These are phyloP conservation scores for Diplosphaera chodatii DNA, from an alignment of 139 green algal species.

Conservation along the genomic window DNA sequence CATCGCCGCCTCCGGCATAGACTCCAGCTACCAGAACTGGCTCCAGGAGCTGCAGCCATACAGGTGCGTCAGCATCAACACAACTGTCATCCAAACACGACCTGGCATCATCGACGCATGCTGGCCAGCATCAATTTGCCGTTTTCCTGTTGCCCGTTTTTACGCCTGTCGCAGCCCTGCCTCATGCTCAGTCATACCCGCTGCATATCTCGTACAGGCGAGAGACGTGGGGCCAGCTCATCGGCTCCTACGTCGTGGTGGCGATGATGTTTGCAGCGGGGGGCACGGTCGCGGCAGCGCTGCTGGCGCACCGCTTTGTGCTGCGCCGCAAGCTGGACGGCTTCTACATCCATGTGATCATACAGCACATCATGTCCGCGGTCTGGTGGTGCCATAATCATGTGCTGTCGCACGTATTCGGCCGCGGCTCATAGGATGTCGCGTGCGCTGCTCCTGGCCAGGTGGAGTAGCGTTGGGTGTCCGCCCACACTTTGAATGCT, in stretches of 20 bases:
- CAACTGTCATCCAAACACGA: too few relatives aligned
- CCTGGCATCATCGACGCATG: too few relatives aligned
- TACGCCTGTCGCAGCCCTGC: too few relatives aligned
- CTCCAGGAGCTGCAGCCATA: background rate
- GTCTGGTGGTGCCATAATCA: background rate
- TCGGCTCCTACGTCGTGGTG: background rate
- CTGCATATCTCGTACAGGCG: background rate
- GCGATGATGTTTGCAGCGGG: background rate
- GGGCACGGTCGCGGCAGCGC: background rate
- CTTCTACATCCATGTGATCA: background rate
- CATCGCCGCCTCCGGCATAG: background rate
- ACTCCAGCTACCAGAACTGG: background rate
- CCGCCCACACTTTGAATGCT: too few relatives aligned
- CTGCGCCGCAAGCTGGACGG: background rate
- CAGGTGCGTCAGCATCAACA: background rate
- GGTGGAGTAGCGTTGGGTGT: too few relatives aligned
- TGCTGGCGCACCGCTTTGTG: background rate
- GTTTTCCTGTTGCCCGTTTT: too few relatives aligned
- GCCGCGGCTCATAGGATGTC: background rate
- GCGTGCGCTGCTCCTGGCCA: too few relatives aligned
- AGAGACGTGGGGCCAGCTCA: background rate
- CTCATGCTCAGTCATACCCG: too few relatives aligned
- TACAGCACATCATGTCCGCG: background rate
- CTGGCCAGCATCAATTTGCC: too few relatives aligned
- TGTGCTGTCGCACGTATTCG: background rate